These are phyloP conservation scores for Ophidiomyces ophidiicola DNA, from an alignment of 2,329 filamentous ascomycete species.

Conservation along the genomic window DNA sequence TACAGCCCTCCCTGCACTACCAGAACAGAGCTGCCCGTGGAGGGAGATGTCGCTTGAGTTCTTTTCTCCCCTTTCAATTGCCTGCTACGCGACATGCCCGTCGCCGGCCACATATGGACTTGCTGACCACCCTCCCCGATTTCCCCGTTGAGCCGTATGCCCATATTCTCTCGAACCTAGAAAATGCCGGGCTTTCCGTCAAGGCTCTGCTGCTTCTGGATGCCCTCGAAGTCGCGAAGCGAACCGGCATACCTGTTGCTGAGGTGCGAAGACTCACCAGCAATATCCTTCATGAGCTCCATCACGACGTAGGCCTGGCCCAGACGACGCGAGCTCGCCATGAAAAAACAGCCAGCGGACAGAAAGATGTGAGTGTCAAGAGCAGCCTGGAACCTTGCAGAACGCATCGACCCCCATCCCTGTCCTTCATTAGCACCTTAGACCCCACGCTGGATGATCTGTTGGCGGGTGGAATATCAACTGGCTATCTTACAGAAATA, in stretches of 20 bases:
- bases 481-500: conserved; percentile 74
- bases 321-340: conserved; percentile 11
- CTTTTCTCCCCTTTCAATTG: no score
- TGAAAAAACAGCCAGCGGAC: not conserved
- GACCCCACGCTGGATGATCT: conserved; percentile 58
- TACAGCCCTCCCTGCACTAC: no score
- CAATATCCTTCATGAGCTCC: conserved; percentile 55
- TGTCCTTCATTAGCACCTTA: conserved; percentile 63
- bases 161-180: conserved; percentile 65
- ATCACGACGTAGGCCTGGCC: conserved; percentile 45
- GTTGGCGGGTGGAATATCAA: conserved; percentile 67
- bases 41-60: no score
- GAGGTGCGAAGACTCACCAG: conserved; percentile 64
- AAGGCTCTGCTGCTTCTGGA: conserved; percentile 79
- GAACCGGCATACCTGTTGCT: conserved; percentile 66
- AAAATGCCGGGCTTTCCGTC: conserved; percentile 63
- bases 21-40: no score
- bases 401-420: conserved; percentile 2
- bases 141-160: conserved; percentile 61
- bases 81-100: conserved; percentile 4
- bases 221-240: conserved; percentile 68
- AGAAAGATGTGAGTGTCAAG: not conserved
- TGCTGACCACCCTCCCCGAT: conserved; percentile 66
- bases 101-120: conserved; percentile 43
- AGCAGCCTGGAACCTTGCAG: not conserved